A percentile compares a stretch with the other conserved stretches of the same genome.
phyloP scores from a whole-genome alignment of 768 basidiomycete genomes.

The Pholiota molesta region DNA sequence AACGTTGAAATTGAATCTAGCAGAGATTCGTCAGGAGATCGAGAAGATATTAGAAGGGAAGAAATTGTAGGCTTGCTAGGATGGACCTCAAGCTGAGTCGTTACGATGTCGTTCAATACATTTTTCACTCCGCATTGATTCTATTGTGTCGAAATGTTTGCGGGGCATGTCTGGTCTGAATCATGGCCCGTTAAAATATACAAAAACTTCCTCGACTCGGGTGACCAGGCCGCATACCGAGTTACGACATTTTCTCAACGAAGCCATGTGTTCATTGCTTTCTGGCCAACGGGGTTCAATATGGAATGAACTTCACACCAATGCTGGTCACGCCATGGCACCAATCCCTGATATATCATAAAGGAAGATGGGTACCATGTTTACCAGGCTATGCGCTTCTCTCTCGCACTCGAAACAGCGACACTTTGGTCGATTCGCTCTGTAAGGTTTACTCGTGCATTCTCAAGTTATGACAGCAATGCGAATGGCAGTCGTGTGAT shows the following conservation, averaged over 20 bases:
- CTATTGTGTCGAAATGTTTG: neutral
- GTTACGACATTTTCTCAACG: neutral
- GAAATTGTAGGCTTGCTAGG: conserved; percentile 8
- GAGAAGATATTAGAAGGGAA: conserved; percentile 53
- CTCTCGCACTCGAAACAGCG: neutral
- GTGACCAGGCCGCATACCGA: neutral
- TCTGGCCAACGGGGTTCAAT: neutral
- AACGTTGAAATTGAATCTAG: conserved; percentile 76
- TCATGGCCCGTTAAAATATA: neutral
- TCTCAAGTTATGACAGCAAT: neutral
- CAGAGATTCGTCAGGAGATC: conserved; percentile 86
- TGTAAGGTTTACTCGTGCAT: neutral
- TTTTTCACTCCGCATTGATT: neutral
- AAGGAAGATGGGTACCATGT: neutral
- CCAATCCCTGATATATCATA: neutral
- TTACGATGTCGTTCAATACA: conserved; percentile 1
- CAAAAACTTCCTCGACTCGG: neutral
- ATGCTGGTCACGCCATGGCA: neutral
- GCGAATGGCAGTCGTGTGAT: neutral
- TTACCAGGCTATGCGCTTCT: neutral
- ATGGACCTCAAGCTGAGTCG: neutral
- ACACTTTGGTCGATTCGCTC: neutral
- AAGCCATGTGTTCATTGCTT: neutral
- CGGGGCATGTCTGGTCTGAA: neutral
- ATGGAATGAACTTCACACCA: neutral